Base-by-base conservation (phyloP, 768 basidiomycete species). In the Boletus patriciae region DNA sequence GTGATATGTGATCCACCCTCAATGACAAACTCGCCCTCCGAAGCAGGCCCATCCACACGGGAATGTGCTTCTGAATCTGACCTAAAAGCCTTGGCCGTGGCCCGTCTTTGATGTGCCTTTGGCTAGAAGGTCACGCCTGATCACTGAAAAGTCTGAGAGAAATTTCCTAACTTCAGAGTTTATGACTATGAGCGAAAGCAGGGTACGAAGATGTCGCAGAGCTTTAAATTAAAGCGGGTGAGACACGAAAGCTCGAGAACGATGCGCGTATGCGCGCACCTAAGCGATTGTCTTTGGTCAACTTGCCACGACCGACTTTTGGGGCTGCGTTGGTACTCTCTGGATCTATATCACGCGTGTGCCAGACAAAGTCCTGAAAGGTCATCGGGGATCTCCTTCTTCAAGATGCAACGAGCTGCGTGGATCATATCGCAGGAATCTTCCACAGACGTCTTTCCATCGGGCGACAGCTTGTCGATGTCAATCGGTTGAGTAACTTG, bases 101-200 rank as follows among this genome's bases (percentile, higher is more conserved):
- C n/a, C 90, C 13, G 82, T 86, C 66, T 92, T 89, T 62, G 78
- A 70, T 0, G 90, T 86, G 19, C 82, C 82, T 38, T 83, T 86
- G 5, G 91, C 84, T 58, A 96, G 84, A 52, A 97, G 78, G 70
- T 96, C 93, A 41, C 92, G 87, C 0, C 90, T 90, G 48, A 92
- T 85, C 55, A 87, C 70, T 10, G 83, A 81, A 60, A 90, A 86
- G 72, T 94, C 92, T 2, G 84, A 81, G 50, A 95, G 73, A 29
- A 97, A 85, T 70, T 97, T 96, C 65, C 94, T 87, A 31, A 90
- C 88, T 75, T 96, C 91, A 0, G 90, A 88, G 76, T 99, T 99
- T 68, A 94, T 96, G 59, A 94, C 78, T 66, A 98, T 78, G 65
- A 98, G 87, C 41, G 83, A 83, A 57, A 92, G 78, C 46, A 99